A percentile compares a stretch with the other conserved stretches of the same genome.
Evolutionary conservation across 2,329 filamentous ascomycete genomes (phyloP).

Genomic region (Ceratocystis destructans): DNA sequence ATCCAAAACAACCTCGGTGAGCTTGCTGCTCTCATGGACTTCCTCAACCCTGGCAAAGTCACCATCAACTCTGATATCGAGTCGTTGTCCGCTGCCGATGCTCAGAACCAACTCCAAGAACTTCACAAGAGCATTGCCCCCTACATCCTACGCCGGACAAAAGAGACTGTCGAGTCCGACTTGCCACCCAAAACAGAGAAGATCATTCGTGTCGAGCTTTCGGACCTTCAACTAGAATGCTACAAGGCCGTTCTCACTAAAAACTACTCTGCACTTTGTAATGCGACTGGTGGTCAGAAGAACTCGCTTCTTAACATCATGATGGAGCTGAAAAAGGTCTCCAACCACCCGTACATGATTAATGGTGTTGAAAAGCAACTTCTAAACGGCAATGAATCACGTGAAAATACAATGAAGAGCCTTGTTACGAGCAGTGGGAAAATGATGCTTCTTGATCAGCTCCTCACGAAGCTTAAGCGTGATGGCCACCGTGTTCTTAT

Average conservation of each 20-base stretch:
- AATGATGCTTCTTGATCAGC: slow-evolving; percentile 95
- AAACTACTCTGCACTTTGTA: slow-evolving; percentile 88
- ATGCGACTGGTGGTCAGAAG: slow-evolving; percentile 80
- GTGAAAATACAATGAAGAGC: slow-evolving; percentile 82
- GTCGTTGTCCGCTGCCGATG: slow-evolving; percentile 58
- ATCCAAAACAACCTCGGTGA: slow-evolving; percentile 96
- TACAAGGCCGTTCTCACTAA: slow-evolving; percentile 98
- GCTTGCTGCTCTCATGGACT: slow-evolving; percentile 83
- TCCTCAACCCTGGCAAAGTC: slow-evolving; percentile 89
- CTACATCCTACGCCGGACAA: slow-evolving; percentile 88
- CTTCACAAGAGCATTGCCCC: slow-evolving; percentile 80
- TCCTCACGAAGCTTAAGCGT: slow-evolving; percentile 83
- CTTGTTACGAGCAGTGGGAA: slow-evolving; percentile 96
- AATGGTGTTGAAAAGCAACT: slow-evolving; percentile 85
- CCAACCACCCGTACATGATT: slow-evolving; percentile 98
- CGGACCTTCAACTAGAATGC: slow-evolving; percentile 91
- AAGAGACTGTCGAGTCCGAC: slow-evolving; percentile 94
- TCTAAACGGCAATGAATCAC: slow-evolving; percentile 61
- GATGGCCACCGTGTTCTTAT: slow-evolving; percentile 94
- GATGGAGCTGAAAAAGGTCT: slow-evolving; percentile 99
- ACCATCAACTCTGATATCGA: slow-evolving; percentile 87
- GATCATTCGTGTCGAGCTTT: slow-evolving; percentile 94
- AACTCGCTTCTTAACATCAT: slow-evolving; percentile 95
- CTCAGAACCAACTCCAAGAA: slow-evolving; percentile 73
- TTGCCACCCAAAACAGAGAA: slow-evolving; percentile 95